Evolutionary conservation across 805 yeast genomes (phyloP).

Genomic region (Starmerella bombicola): DNA sequence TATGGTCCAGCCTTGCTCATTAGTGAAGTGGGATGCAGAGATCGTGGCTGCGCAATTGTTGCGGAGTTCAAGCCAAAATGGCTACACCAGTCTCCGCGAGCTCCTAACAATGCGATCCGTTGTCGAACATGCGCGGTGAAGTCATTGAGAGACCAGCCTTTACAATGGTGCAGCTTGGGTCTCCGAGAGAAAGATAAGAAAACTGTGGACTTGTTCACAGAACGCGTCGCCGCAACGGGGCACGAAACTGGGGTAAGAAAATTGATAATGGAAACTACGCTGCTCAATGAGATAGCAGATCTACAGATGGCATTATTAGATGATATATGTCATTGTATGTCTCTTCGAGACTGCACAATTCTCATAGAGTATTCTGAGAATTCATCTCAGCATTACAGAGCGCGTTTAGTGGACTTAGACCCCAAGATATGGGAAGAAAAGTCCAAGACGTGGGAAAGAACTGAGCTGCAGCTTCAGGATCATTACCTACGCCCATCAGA

Average conservation of each 20-base stretch:
- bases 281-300: slow-evolving; percentile 24
- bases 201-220: slow-evolving; percentile 4
- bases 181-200: slow-evolving; percentile 28
- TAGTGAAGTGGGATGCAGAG: slow-evolving; percentile 17
- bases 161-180: slow-evolving; percentile 38
- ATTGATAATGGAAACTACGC: slow-evolving; percentile 14
- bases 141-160: slow-evolving; percentile 27
- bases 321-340: slow-evolving; percentile 30
- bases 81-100: slow-evolving; percentile 37
- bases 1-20: slow-evolving; percentile 15
- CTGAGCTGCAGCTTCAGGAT: slow-evolving; percentile 29
- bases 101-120: slow-evolving; percentile 29
- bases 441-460: slow-evolving; percentile 37
- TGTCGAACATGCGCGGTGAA: slow-evolving; percentile 51
- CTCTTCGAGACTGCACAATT: slow-evolving; percentile 46
- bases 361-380: slow-evolving; percentile 31
- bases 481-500: slow-evolving; percentile 4
- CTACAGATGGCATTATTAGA: slow-evolving; percentile 20
- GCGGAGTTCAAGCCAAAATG: slow-evolving; percentile 53
- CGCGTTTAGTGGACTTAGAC: slow-evolving; percentile 42
- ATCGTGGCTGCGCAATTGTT: slow-evolving; percentile 21
- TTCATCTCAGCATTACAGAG: slow-evolving; percentile 27
- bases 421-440: slow-evolving; percentile 34
- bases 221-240: not conserved
- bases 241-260: slow-evolving; percentile 12